Conservation (phyloP, 164 flowering plant genomes). For the Nelumbo lutea region DNA sequence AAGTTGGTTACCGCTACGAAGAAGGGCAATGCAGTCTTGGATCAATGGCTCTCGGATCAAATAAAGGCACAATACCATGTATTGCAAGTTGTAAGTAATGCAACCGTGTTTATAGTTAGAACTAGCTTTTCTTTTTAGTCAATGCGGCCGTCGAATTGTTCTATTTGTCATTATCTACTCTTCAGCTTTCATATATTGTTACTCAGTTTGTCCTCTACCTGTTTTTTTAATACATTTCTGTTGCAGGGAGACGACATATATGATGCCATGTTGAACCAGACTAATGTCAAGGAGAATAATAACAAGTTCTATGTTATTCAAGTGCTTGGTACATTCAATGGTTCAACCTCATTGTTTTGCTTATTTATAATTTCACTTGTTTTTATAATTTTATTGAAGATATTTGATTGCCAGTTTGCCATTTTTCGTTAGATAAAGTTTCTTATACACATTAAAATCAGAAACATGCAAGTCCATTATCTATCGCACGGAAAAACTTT, state of each 20-base stretch:
- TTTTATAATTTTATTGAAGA: too few species aligned
- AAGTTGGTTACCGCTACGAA: conserved; percentile 47
- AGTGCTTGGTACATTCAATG: conserved; percentile 12
- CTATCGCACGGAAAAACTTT: too few species aligned
- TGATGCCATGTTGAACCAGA: conserved; percentile 61
- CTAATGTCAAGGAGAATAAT: conserved; percentile 54
- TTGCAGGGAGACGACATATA: conserved; percentile 46
- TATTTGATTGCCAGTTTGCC: too few species aligned
- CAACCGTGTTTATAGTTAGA: not conserved
- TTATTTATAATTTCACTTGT: too few species aligned
- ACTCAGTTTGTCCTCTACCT: not conserved
- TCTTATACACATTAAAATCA: too few species aligned
- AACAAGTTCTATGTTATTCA: conserved; percentile 57
- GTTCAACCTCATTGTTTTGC: too few species aligned
- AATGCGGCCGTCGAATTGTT: not conserved
- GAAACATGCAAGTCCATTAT: too few species aligned
- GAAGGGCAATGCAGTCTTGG: conserved; percentile 83
- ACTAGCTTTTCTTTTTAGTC: not conserved
- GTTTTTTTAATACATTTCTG: not conserved
- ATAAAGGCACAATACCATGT: conserved; percentile 75
- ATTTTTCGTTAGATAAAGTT: too few species aligned
- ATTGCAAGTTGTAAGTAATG: conserved; percentile 41
- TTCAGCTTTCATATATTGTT: too few species aligned
- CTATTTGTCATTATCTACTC: not conserved
- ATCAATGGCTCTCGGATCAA: conserved; percentile 75